Percentiles rank a stretch among this genome's conserved stretches.
Conservation (phyloP, 2,329 filamentous ascomycete species). For the Verticillium zaregamsianum region DNA sequence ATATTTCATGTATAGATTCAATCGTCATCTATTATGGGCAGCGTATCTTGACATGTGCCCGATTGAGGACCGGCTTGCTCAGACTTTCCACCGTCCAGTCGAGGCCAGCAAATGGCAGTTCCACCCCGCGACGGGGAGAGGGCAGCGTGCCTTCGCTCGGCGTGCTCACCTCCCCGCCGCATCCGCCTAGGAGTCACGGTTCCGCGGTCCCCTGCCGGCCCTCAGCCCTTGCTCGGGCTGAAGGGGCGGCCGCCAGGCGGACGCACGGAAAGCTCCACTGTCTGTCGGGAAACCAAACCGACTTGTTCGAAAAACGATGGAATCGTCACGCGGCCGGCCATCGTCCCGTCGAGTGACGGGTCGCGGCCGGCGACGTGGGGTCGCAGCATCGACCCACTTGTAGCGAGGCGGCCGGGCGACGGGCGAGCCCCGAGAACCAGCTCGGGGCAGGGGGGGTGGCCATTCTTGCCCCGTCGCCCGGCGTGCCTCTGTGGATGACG, state of each 20-base stretch:
- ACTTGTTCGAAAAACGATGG: constrained; percentile 8
- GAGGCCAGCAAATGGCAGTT: constrained; percentile 15
- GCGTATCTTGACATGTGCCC: constrained; percentile 12
- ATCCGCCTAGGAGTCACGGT: constrained; percentile 10
- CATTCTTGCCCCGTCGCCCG: constrained; percentile 3
- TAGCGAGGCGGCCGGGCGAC: constrained; percentile 12
- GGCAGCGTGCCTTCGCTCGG: background rate
- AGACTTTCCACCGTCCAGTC: constrained; percentile 21
- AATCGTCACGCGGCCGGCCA: background rate
- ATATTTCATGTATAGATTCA: constrained; percentile 44
- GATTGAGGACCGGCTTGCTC: constrained; percentile 26
- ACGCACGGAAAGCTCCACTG: background rate
- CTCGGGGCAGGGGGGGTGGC: constrained; percentile 24
- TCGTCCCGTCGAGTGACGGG: background rate
- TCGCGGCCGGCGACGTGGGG: constrained; percentile 31
- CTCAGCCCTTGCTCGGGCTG: background rate
- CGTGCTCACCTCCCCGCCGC: background rate
- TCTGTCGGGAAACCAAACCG: background rate
- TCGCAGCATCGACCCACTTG: constrained; percentile 52
- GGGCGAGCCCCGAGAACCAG: constrained; percentile 35
- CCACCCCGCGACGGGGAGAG: constrained; percentile 3
- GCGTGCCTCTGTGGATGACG: background rate
- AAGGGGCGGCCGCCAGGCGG: background rate
- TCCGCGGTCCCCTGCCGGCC: constrained; percentile 4
- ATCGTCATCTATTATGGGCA: constrained; percentile 40